Percentiles rank a stretch among this genome's conserved stretches.
phyloP scores from a whole-genome alignment of 345 rosid genomes.

The Microcos paniculata region DNA sequence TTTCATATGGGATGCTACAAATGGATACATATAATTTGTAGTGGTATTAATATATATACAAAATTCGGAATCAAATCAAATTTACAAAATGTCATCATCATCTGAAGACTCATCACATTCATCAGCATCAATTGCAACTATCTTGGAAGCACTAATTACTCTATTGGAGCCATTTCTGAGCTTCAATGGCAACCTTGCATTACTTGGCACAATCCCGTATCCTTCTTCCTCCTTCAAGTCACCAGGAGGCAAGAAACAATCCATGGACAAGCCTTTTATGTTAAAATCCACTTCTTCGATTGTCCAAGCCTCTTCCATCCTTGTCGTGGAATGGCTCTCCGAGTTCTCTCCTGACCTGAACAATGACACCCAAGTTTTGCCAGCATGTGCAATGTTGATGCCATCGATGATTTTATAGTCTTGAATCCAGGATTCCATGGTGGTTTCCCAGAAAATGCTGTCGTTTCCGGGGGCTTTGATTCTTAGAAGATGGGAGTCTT shows the following conservation, averaged over 20 bases:
- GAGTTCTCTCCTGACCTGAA: slow-evolving; percentile 62
- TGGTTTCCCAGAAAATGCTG: slow-evolving; percentile 85
- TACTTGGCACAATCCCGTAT: slow-evolving; percentile 12
- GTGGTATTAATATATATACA: slow-evolving; percentile 23
- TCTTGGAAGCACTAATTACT: slow-evolving; percentile 52
- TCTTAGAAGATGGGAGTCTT: slow-evolving; percentile 78
- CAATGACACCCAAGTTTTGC: slow-evolving; percentile 66
- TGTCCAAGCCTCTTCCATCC: slow-evolving; percentile 88
- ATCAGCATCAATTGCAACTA: slow-evolving; percentile 58
- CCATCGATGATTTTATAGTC: slow-evolving; percentile 80
- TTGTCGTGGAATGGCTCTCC: slow-evolving; percentile 68
- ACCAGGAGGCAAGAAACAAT: slow-evolving; percentile 88
- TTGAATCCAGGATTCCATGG: slow-evolving; percentile 75
- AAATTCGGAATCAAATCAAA: not conserved
- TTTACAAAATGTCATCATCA: slow-evolving; percentile 30
- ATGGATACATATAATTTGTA: not conserved
- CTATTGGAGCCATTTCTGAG: slow-evolving; percentile 45
- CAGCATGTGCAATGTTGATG: slow-evolving; percentile 77
- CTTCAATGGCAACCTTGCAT: slow-evolving; percentile 43
- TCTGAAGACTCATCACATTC: slow-evolving; percentile 34
- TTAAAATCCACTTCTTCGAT: slow-evolving; percentile 95
- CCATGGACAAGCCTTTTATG: slow-evolving; percentile 80
- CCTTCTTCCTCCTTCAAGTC: slow-evolving; percentile 74
- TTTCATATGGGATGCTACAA: not conserved
- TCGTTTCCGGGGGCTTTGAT: slow-evolving; percentile 52